Base-by-base conservation (phyloP, 306 rosid species). In the Mimosa bimucronata region DNA sequence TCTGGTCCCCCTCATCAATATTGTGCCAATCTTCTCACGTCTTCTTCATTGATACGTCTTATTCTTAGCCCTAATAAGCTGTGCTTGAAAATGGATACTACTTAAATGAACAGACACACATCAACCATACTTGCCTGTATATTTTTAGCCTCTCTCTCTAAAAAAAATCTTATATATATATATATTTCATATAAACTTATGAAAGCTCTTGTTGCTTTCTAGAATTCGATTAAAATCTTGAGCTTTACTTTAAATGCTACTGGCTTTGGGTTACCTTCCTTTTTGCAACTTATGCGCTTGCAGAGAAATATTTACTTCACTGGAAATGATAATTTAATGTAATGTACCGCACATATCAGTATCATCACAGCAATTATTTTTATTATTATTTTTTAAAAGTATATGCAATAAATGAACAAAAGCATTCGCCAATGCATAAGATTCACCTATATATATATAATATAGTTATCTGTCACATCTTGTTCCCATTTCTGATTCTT, bases 331-430 rank as follows among this genome's bases (percentile, higher is more conserved):
- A 64, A 76, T 61, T 83, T 55, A 64, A 79, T 76, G 81, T 83
- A 82, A 38, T 52, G 52, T 21, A 41, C 38, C 40, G 7, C 65
- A 57, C 78, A 53, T 58, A 57, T 69, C 69, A 64, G 42, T 30
- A 64, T 64, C 74, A 74, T 7, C 10, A 5, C 77, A 40, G 15
- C 74, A 75, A 74, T 80, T 34, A 28, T 34, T 34, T 5, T 60
- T 60, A 60, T 25, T 60, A 25, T 1, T 80, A 30, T 66, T 84
- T 77, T 80, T 34, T 34, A 3, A 34, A 77, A 80, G 31, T 79
- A 52, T 13, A 81, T 81, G 90, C 65, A 84, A 77, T 79, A 37
- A 88, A 85, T 85, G 86, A 91, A 88, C 91, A 90, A 88, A 88
- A 84, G 2, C 80, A 66, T 85, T 85, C 91, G 80, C 84, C 57